phyloP scores from a whole-genome alignment of 441 rosid genomes.

The Bocquillonia castaneifolia region DNA sequence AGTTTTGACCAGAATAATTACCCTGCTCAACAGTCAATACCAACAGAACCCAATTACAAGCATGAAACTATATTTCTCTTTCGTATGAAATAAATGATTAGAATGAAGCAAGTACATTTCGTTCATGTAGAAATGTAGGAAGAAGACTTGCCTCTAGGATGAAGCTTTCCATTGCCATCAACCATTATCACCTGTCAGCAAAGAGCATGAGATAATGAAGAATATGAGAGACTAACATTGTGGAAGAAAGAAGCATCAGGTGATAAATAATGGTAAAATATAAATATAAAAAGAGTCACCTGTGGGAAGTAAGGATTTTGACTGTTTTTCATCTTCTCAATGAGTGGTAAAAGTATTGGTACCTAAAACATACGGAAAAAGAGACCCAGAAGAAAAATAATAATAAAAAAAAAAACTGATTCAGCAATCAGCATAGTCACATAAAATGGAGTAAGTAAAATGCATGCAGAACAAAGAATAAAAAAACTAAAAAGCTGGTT shows the following conservation, averaged over 20 bases:
- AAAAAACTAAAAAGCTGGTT: neutral
- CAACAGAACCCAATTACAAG: too few relatives aligned
- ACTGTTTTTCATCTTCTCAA: slow-evolving; percentile 53
- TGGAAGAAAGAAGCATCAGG: neutral
- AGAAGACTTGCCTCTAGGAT: slow-evolving; percentile 65
- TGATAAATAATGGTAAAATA: neutral
- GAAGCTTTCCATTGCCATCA: slow-evolving; percentile 92
- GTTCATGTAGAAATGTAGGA: neutral
- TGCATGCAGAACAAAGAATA: neutral
- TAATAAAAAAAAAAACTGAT: too few relatives aligned
- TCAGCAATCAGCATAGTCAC: too few relatives aligned
- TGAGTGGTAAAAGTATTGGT: slow-evolving; percentile 50
- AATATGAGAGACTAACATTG: neutral
- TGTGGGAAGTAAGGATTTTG: slow-evolving; percentile 54
- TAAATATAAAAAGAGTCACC: slow-evolving; percentile 28
- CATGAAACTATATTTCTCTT: too few relatives aligned
- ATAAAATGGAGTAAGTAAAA: neutral
- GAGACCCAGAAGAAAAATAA: neutral
- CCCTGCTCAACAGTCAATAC: too few relatives aligned
- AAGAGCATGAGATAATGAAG: neutral
- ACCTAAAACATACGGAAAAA: slow-evolving; percentile 32
- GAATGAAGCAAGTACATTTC: neutral
- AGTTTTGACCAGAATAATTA: neutral
- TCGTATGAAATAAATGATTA: neutral
- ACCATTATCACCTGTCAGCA: slow-evolving; percentile 61